These are phyloP conservation scores for Sclerotinia subarctica DNA, from an alignment of 2,329 filamentous ascomycete genomes.

Conservation along the genomic window DNA sequence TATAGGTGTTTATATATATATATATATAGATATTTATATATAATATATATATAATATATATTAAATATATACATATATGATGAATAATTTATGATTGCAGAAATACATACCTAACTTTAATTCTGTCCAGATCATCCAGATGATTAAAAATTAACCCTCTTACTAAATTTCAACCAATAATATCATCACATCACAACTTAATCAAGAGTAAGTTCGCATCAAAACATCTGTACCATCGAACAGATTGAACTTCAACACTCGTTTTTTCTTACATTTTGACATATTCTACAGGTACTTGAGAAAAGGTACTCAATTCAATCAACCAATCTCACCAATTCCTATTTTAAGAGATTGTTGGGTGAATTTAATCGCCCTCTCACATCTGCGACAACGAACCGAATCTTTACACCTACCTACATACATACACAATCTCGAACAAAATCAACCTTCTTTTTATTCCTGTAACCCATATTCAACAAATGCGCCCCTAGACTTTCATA, in stretches of 20 bases:
- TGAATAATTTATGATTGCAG: too few species aligned
- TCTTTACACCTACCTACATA: not conserved
- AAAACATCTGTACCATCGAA: not conserved
- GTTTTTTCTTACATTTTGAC: conserved; percentile 2
- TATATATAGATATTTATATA: too few species aligned
- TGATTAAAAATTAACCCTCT: not conserved
- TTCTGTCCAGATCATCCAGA: not conserved
- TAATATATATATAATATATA: too few species aligned
- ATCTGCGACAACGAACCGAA: conserved; percentile 10
- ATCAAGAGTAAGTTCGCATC: not conserved
- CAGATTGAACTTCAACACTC: conserved; percentile 6
- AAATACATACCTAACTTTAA: not conserved
- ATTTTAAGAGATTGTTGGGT: not conserved
- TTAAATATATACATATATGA: too few species aligned
- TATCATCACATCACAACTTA: not conserved
- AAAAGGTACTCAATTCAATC: not conserved
- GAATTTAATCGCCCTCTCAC: not conserved
- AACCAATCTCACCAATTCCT: not conserved
- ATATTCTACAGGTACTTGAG: not conserved
- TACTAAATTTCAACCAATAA: not conserved
- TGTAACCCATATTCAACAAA: conserved; percentile 23
- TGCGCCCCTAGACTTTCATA: conserved; percentile 25
- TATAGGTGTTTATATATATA: too few species aligned
- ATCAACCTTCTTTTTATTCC: not conserved
- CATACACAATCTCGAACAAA: not conserved